These are phyloP conservation scores for Epichloe coenophiala DNA, from an alignment of 2,329 filamentous ascomycete genomes.

Conservation along the genomic window DNA sequence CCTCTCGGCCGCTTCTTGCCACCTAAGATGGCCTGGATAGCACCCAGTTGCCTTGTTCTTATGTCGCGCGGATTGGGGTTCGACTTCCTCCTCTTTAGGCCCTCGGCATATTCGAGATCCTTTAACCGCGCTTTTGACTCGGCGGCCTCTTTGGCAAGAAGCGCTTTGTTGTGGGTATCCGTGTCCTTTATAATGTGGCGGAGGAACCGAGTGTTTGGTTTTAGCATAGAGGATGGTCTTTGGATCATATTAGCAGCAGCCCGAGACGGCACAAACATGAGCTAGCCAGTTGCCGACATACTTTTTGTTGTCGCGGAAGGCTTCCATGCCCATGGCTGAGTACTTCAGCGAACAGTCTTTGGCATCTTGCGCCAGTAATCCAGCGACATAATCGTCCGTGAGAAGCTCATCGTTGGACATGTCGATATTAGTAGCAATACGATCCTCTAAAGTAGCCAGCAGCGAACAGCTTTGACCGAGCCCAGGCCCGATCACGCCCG, in stretches of 20 bases:
- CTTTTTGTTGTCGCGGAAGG: conserved; percentile 35
- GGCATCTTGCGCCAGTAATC: conserved; percentile 69
- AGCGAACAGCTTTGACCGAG: not conserved
- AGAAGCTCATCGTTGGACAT: conserved; percentile 38
- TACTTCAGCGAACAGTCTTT: conserved; percentile 60
- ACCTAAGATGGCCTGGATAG: conserved; percentile 45
- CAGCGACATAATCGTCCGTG: conserved; percentile 68
- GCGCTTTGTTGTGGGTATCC: conserved; percentile 74
- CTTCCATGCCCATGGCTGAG: conserved; percentile 56
- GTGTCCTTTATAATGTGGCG: conserved; percentile 80
- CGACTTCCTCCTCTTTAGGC: conserved; percentile 28
- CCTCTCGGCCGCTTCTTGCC: conserved; percentile 23
- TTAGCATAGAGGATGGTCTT: conserved; percentile 57
- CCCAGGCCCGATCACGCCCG: not conserved
- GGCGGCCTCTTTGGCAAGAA: conserved; percentile 71
- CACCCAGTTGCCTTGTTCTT: conserved; percentile 43
- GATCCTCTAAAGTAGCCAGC: not conserved
- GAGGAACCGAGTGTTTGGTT: conserved; percentile 84
- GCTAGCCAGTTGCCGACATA: conserved; percentile 16
- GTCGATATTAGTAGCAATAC: not conserved
- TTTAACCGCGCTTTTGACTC: conserved; percentile 62
- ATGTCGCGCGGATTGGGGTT: conserved; percentile 37
- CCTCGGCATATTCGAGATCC: conserved; percentile 38
- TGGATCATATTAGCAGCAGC: not conserved
- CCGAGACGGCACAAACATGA: not conserved